Evolutionary conservation across 1,139 yeast genomes (phyloP), one percentile per base, ranked within the genome.

Genomic region (Candida buenavistaensis): DNA sequence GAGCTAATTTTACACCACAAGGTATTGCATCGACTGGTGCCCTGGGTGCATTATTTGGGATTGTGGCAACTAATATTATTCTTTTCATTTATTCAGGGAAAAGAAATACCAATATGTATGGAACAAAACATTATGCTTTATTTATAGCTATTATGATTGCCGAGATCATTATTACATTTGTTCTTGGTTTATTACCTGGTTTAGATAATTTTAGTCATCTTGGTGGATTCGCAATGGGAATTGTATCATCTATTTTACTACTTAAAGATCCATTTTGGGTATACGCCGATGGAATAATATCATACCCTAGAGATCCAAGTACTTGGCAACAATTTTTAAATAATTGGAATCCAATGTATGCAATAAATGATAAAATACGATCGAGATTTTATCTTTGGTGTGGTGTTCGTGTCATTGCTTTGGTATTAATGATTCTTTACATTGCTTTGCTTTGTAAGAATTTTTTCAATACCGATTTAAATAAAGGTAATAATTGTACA

Each of bases 21-120:
- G 90, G 89, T 1, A 69, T 80, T 25, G 79, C 87, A 1, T 75
- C 83, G 12, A 77, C 84, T 0, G 92, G 92, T 2, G 87, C 88
- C 2, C 75, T 82, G n/a, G 92, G 92, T 2, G 72, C 88, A 1
- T 59, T 84, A 23, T 82, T 83, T 56, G 90, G 90, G 1, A 61
- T 83, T 22, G 76, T 83, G 42, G 84, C 86, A 7, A 58, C 82
- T 6, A 82, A 82, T 50, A 57, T 82, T 29, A 51, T 81, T 10
- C 68, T 80, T 47, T 72, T 83, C 45, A 47, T 81, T 3, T 76
- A 78, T 50, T 65, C 80, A 60, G 84, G 78, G 33, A 55, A 58
- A 47, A 58, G 75, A 52, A 64, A 67, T 54, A 54, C 73, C 38
- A 64, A 73, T 56, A 49, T 70, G 54, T 61, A 67, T 46, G 65